Conservation (phyloP, 2,329 filamentous ascomycete species). For the Penicillium sp. region DNA sequence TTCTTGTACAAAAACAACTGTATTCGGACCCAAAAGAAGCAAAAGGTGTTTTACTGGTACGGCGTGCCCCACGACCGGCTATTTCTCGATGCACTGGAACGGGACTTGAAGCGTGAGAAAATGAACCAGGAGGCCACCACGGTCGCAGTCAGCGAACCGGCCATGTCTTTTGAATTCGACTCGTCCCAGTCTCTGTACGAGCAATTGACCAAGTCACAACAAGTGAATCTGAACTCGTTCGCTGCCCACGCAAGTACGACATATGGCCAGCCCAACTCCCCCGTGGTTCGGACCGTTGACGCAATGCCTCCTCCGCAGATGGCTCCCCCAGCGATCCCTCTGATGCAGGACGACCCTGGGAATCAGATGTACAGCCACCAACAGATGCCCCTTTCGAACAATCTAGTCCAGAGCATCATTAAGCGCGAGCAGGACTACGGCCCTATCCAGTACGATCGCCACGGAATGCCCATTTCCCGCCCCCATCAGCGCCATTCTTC, state of each 20-base stretch:
- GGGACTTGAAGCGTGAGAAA: slow-evolving; percentile 97
- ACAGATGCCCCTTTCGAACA: slow-evolving; percentile 67
- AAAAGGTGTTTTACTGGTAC: slow-evolving; percentile 99
- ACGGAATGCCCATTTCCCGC: slow-evolving; percentile 79
- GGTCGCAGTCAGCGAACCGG: slow-evolving; percentile 93
- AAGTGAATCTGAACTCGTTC: slow-evolving; percentile 97
- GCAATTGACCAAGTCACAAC: slow-evolving; percentile 98
- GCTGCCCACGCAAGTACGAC: slow-evolving; percentile 70
- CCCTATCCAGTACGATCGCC: slow-evolving; percentile 86
- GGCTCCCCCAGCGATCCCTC: slow-evolving; percentile 63
- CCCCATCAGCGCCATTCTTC: slow-evolving; percentile 91
- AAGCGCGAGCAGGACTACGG: slow-evolving; percentile 87
- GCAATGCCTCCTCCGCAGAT: slow-evolving; percentile 86
- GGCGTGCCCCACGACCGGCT: slow-evolving; percentile 96
- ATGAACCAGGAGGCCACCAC: slow-evolving; percentile 99
- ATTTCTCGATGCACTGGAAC: slow-evolving; percentile 95
- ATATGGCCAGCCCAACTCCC: slow-evolving; percentile 73
- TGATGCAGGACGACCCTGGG: slow-evolving; percentile 62
- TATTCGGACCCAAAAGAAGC: slow-evolving; percentile 99
- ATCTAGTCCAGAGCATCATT: slow-evolving; percentile 69
- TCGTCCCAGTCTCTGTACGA: slow-evolving; percentile 98
- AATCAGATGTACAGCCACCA: slow-evolving; percentile 65
- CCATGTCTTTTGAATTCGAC: slow-evolving; percentile 97
- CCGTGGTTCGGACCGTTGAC: slow-evolving; percentile 86
- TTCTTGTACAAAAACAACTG: slow-evolving; percentile 99